Evolutionary conservation across 2,329 filamentous ascomycete species (phyloP), one percentile per base, ranked within the genome.

Genomic region (Fonsecaea nubica): DNA sequence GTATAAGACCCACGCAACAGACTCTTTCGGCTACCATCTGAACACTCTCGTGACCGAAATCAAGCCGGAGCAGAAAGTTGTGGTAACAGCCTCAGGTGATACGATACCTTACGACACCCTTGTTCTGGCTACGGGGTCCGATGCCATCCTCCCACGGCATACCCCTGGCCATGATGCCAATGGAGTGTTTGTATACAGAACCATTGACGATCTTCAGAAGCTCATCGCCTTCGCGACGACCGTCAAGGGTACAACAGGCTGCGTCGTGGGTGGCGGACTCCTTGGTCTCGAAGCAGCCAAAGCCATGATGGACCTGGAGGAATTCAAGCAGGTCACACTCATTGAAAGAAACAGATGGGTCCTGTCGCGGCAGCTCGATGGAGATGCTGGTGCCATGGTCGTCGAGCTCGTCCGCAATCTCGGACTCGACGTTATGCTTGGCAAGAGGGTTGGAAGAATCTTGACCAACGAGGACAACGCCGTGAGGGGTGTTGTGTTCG

Each of bases 101-200:
- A 84, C 81, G 1, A 86, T 96, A 1, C 75, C 86, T 0, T 97
- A 96, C 77, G 92, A 96, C 74, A 85, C 91, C 40, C 86, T 96
- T 1, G 89, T 96, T 3, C 84, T 97, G 0, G 92, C 93, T 12
- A 96, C 93, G 0, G 93, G 93, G 12, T 96, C 92, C 1, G 89
- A 96, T 77, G 93, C 93, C 9, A 81, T 95, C 1, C 83, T 96
- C 0, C 92, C 87, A 6, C 80, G 80, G 50, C 85, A 90, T 65
- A 93, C 90, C 0, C 91, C 92, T 0, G 92, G 92, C 45, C 83
- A 93, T 73, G 89, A 94, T 75, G 91, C 92, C 10, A 87, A 87
- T 30, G 93, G 93, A 1, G 90, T 96, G 2, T 97, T 97, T 74
- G 92, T 96, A 7, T 96, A 97, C 77, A 86, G 93, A 56, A 96